Conservation (phyloP, 768 basidiomycete species). For the Hygrophoropsis aurantiaca region DNA sequence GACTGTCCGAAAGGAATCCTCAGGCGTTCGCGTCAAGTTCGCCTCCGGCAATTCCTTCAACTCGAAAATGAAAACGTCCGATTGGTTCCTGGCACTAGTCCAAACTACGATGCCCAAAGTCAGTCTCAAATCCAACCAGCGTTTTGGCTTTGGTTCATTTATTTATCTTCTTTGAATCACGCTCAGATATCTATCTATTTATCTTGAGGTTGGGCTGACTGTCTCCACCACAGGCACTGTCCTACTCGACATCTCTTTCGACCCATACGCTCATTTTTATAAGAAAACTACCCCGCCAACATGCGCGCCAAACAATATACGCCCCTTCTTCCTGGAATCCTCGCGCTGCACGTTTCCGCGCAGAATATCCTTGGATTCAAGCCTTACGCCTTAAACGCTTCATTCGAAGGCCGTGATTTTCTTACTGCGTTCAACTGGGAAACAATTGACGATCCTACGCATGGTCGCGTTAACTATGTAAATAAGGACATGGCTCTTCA, state of each 20-base stretch:
- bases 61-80: too few relatives aligned
- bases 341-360: neutral
- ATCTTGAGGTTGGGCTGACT: neutral
- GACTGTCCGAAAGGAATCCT: too few relatives aligned
- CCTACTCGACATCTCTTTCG: too few relatives aligned
- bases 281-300: neutral
- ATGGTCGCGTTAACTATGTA: conserved; percentile 64
- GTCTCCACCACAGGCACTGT: too few relatives aligned
- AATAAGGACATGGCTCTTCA: conserved; percentile 39
- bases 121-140: neutral
- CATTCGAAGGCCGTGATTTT: conserved; percentile 41
- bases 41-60: too few relatives aligned
- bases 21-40: too few relatives aligned
- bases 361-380: neutral
- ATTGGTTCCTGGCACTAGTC: neutral
- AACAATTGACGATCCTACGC: conserved; percentile 56
- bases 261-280: neutral
- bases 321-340: neutral
- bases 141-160: too few relatives aligned
- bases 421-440: conserved; percentile 49
- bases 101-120: neutral
- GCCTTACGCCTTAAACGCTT: neutral
- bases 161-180: too few relatives aligned
- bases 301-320: neutral
- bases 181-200: conserved; percentile 4